phyloP scores from a whole-genome alignment of 1,284 basidiomycete genomes.

The Rhodotorula sp. region DNA sequence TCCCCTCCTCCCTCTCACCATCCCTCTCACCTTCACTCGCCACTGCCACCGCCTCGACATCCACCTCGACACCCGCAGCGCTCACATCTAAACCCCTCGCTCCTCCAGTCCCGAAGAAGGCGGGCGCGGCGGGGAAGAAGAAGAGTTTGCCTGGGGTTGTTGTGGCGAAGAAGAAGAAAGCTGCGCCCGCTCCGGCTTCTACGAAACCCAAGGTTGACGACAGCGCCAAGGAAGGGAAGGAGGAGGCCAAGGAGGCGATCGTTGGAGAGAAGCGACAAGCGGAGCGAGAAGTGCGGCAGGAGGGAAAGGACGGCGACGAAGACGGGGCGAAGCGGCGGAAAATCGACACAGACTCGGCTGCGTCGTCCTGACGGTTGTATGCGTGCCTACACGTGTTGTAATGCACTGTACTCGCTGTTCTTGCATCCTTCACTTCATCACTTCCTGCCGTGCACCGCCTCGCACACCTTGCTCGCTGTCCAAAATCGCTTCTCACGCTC shows the following conservation, averaged over 20 bases:
- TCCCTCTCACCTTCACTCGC: constrained; percentile 11
- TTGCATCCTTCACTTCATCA: too few relatives aligned
- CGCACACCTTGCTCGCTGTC: too few relatives aligned
- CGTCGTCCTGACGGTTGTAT: too few relatives aligned
- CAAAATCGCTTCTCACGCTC: too few relatives aligned
- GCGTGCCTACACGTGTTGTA: too few relatives aligned
- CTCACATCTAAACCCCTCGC: neutral
- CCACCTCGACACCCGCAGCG: neutral
- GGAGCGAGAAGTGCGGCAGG: neutral
- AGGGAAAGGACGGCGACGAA: neutral
- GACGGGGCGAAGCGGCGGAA: constrained; percentile 9
- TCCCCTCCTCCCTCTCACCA: neutral
- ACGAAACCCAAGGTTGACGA: too few relatives aligned
- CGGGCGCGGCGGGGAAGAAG: constrained; percentile 8
- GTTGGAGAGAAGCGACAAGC: neutral
- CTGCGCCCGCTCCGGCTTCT: neutral
- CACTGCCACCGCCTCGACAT: neutral
- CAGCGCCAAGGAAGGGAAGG: neutral
- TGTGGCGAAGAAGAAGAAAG: constrained; percentile 20
- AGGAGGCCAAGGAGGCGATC: neutral
- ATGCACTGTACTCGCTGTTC: too few relatives aligned
- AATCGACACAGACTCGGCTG: neutral
- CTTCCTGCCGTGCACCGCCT: too few relatives aligned
- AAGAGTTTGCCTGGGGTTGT: constrained; percentile 20
- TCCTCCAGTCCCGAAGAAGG: constrained; percentile 2